Evolutionary conservation across 2,329 filamentous ascomycete species (phyloP), one percentile per base, ranked within the genome.

Genomic region (Orbilia brochopaga): DNA sequence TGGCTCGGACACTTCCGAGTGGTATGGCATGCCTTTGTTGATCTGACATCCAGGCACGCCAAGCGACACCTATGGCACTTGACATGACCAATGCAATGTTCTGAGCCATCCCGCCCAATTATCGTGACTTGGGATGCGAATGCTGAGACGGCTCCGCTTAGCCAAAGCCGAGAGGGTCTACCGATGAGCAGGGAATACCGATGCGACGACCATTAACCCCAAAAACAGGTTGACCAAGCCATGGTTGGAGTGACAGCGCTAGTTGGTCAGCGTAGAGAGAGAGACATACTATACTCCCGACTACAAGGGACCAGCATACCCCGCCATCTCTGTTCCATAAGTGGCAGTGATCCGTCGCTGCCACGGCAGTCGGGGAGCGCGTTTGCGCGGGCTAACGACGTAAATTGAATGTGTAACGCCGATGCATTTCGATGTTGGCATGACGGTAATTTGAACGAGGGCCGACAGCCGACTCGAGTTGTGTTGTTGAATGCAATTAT

Each of bases 111-210:
- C 13, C n/a, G 37, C 37, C 37, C 37, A 42, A 23, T 19, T 21
- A 21, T 19, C 19, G 17, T 3, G 44, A 5, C 6, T 48, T 13
- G 40, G 44, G 44, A 23, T 48, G 44, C 17, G 19, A 48, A 19
- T 23, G 19, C 19, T 23, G 15, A 23, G 44, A 48, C 44, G 17
- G 44, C 8, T 48, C 19, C 19, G 15, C 44, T 10, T 21, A 5
- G 21, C 44, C 15, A 48, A 48, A 48, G 44, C 4, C 15, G 19
- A 10, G 11, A n/a, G 15, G 6, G n/a, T 42, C 5, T 15, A 13
- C 37, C 37, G 37, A 42, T 42, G 11, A 21, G 19, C 44, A 48
- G 19, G 19, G 44, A 23, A 48, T 48, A 48, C 44, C 44, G 19
- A 48, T 48, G 44, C 44, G 44, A 48, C 44, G 11, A n/a, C 21